Conservation (phyloP, 1,139 yeast species). For the Nakaseomyces uthaithaninus region DNA sequence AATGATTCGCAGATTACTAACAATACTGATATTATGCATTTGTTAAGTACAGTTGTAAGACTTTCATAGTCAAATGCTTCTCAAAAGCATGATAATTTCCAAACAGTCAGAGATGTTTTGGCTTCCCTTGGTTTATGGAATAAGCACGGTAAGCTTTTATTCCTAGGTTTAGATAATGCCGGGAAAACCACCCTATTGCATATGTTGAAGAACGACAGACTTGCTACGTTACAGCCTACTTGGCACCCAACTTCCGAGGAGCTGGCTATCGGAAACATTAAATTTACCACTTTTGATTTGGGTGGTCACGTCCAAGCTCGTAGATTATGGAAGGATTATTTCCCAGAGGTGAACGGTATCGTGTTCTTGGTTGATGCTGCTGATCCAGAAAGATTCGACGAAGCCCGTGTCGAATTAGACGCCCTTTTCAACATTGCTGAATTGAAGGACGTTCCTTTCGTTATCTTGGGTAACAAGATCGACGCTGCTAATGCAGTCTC, state of each 20-base stretch:
- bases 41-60: no score
- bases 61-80: no score
- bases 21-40: no score
- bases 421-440: conserved; percentile 89
- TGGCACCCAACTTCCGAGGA: conserved; percentile 98
- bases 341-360: conserved; percentile 97
- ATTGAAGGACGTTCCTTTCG: conserved; percentile 79
- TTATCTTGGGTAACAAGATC: conserved; percentile 91
- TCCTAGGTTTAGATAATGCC: conserved; percentile 95
- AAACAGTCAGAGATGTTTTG: conserved; percentile 78
- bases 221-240: conserved; percentile 96
- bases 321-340: conserved; percentile 97
- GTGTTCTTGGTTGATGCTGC: conserved; percentile 97
- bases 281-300: conserved; percentile 94
- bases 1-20: no score
- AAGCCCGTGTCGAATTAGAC: conserved; percentile 89
- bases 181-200: conserved; percentile 96
- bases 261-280: conserved; percentile 89
- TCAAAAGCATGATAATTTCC: no score
- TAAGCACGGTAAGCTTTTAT: conserved; percentile 92
- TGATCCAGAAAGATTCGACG: conserved; percentile 90
- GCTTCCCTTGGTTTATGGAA: conserved; percentile 94
- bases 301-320: conserved; percentile 99
- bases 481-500: conserved; percentile 91
- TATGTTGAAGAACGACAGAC: conserved; percentile 93